Base-by-base conservation (phyloP, 495 filamentous ascomycete genomes). In the Lineolata rhizophorae region DNA sequence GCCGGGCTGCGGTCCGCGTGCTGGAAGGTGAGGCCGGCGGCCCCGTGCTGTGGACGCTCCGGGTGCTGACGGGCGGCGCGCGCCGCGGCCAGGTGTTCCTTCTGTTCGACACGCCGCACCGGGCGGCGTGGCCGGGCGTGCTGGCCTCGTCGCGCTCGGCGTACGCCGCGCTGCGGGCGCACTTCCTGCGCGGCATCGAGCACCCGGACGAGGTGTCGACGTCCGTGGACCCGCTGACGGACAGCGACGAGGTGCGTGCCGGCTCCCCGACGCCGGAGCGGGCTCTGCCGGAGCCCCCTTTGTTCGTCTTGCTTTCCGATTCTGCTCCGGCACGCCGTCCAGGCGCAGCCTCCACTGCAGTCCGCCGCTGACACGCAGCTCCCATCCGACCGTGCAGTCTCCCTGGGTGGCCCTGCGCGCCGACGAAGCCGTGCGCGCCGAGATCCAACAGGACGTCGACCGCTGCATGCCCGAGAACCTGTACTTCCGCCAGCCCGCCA, bases 401-500 rank as follows among this genome's bases (percentile, higher is more conserved):
- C 87, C 85, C 10, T 95, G 85, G 84, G 67, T 75, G 48, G 67
- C 68, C 11, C 58, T 85, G 27, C 76, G 81, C 29, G 65, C 70
- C 32, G 90, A 95, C 49, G 81, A 94, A 50, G 59, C 69, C 24
- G 60, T 87, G 5, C 69, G 85, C 39, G 67, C 67, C 26, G 87
- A 99, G 44, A 95, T 99, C 19, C 60, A 73, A n/a, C 87, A 95
- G 52, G 87, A 99, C 57, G 79, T 99, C 22, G 76, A 84, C 35
- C 61, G 87, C 37, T 83, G 78, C 47, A 70, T 99, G 58, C 87
- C 90, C 12, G 90, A 99, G 31, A 78, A 92, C 40, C 57, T 65
- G 12, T 91, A 85, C 48, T 99, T 95, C 36, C 82, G 80, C 18
- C 66, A 80, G 31, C 65, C 76, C 9, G 50, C 58, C 3, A 75